These are phyloP conservation scores for Dendrostoma leiphaemia DNA, from an alignment of 2,329 filamentous ascomycete genomes.

Conservation along the genomic window DNA sequence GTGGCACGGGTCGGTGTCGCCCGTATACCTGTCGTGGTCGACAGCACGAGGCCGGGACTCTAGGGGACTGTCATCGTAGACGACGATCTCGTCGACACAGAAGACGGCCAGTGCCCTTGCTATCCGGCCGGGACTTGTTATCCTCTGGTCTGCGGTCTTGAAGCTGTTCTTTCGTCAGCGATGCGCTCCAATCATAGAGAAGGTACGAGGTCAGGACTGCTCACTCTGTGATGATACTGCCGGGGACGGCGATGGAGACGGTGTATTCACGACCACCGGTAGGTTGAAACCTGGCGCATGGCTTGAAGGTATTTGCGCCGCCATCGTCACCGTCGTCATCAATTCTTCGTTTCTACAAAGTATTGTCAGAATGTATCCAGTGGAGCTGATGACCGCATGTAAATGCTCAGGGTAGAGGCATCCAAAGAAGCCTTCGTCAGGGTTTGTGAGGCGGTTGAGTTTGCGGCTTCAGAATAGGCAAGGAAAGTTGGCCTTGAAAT, in stretches of 20 bases:
- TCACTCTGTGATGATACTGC: constrained; percentile 74
- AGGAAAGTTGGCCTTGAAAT: too few species aligned
- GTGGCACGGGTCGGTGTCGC: constrained; percentile 72
- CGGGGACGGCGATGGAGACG: constrained; percentile 73
- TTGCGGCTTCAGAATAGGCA: too few species aligned
- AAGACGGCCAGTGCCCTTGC: constrained; percentile 81
- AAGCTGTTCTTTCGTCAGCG: constrained; percentile 47
- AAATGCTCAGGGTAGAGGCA: too few species aligned
- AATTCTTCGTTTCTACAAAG: constrained; percentile 52
- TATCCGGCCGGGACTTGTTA: constrained; percentile 69
- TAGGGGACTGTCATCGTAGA: constrained; percentile 69
- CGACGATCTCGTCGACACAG: constrained; percentile 77
- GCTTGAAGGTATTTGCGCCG: constrained; percentile 59
- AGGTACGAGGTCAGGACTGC: constrained; percentile 21
- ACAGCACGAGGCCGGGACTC: constrained; percentile 45
- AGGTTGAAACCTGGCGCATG: constrained; percentile 67
- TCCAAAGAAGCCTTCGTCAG: too few species aligned
- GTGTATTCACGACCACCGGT: constrained; percentile 67
- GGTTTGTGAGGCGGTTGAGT: too few species aligned
- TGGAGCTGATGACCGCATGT: too few species aligned
- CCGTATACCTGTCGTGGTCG: constrained; percentile 59
- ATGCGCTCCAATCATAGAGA: neutral
- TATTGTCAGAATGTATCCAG: constrained; percentile 15
- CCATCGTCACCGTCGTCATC: constrained; percentile 32
- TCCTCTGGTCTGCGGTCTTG: constrained; percentile 72